Conservation (phyloP, 2,329 filamentous ascomycete species). For the Calonectria honghensis region DNA sequence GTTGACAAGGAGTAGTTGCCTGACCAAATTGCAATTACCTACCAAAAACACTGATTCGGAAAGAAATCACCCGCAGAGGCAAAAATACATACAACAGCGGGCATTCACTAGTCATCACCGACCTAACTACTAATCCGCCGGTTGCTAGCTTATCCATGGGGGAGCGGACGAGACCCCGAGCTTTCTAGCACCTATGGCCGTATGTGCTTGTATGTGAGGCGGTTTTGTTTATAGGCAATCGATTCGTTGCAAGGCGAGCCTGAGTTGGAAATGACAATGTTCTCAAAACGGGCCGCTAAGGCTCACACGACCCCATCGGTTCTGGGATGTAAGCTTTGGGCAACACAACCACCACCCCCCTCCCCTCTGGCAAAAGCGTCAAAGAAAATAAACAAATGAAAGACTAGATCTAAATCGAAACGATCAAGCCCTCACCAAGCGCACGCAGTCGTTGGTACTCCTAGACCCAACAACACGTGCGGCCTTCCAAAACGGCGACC, state of each 20-base stretch:
- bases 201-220: neutral
- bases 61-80: neutral
- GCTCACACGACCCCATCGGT: neutral
- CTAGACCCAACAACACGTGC: conserved; percentile 53
- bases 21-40: neutral
- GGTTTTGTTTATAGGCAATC: neutral
- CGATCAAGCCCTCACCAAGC: conserved; percentile 20
- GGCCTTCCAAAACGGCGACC: conserved; percentile 62
- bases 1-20: conserved; percentile 48
- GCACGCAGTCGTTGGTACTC: conserved; percentile 29
- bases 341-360: too few species aligned
- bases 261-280: neutral
- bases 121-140: conserved; percentile 33
- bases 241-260: neutral
- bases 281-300: neutral
- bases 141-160: conserved; percentile 36
- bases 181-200: conserved; percentile 34
- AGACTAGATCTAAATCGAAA: too few species aligned
- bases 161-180: conserved; percentile 35
- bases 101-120: conserved; percentile 35
- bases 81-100: conserved; percentile 36
- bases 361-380: neutral
- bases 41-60: neutral
- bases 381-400: neutral
- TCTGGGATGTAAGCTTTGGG: too few species aligned